A percentile compares a stretch with the other conserved stretches of the same genome.
phyloP scores from a whole-genome alignment of 1,139 yeast genomes.

The Geotrichum macrosporum region DNA sequence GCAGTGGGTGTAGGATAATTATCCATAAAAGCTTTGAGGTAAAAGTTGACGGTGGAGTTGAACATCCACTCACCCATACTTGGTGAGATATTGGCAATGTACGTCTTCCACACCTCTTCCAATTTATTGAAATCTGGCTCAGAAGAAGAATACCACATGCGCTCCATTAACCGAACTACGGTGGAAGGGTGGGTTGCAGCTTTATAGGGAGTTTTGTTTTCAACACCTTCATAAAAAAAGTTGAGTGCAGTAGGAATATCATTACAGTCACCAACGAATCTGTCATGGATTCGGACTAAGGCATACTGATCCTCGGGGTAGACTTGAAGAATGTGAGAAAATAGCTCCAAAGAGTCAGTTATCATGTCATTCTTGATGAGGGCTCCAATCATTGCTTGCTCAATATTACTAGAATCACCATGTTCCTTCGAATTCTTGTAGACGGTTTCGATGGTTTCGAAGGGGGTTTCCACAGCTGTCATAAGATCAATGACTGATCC shows the following conservation, averaged over 20 bases:
- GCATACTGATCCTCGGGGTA: constrained; percentile 41
- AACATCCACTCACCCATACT: constrained; percentile 62
- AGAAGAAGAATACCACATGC: constrained; percentile 52
- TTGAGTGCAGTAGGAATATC: constrained; percentile 68
- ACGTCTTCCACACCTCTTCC: constrained; percentile 55
- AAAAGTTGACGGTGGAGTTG: constrained; percentile 63
- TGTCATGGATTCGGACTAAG: constrained; percentile 63
- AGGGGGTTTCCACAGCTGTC: constrained; percentile 54
- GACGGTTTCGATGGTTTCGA: constrained; percentile 53
- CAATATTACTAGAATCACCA: constrained; percentile 44
- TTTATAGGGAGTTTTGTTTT: constrained; percentile 63
- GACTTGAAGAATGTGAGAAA: constrained; percentile 42
- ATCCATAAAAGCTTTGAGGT: constrained; percentile 64
- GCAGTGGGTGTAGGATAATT: constrained; percentile 51
- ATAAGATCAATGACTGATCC: constrained; percentile 70
- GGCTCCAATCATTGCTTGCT: constrained; percentile 60
- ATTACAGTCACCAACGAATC: constrained; percentile 77
- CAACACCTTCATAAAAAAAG: constrained; percentile 68
- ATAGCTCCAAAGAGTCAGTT: constrained; percentile 49
- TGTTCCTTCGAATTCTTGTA: constrained; percentile 43
- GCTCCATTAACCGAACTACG: constrained; percentile 61
- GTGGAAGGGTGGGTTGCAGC: constrained; percentile 72
- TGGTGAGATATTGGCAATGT: constrained; percentile 60
- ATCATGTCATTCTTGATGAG: constrained; percentile 50
- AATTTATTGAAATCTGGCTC: constrained; percentile 42